Conservation (phyloP, 768 basidiomycete genomes). For the Stropharia rugosoannulata region DNA sequence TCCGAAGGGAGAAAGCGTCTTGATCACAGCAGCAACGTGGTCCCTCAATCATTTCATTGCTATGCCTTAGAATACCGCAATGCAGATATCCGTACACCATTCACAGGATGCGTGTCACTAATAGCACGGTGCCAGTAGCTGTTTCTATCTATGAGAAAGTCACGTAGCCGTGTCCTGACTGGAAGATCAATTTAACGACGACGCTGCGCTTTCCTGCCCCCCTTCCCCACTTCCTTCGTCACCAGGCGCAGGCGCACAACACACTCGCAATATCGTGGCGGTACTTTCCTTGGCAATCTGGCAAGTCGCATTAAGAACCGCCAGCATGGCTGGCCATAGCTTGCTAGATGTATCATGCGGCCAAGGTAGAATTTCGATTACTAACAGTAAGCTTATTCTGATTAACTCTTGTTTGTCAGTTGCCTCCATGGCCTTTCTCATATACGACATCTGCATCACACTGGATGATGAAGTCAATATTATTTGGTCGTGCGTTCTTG, state of each 20-base stretch:
- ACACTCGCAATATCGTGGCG: not conserved
- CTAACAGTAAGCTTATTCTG: not conserved
- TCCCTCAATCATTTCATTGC: not conserved
- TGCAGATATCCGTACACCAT: not conserved
- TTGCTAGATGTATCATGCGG: constrained; percentile 15
- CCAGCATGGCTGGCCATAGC: constrained; percentile 7
- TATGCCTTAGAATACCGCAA: not conserved
- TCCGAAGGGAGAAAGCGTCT: not conserved
- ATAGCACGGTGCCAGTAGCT: constrained; percentile 8
- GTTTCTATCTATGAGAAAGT: constrained; percentile 12
- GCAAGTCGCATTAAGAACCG: not conserved
- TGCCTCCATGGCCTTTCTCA: constrained; percentile 28
- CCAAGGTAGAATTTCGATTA: constrained; percentile 16
- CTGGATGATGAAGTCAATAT: constrained; percentile 32
- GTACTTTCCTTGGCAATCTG: constrained; percentile 4
- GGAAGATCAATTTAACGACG: constrained; percentile 4
- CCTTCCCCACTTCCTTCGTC: not conserved
- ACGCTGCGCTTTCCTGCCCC: constrained; percentile 7
- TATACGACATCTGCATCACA: constrained; percentile 33
- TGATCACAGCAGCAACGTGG: not conserved
- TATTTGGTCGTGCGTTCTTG: constrained; percentile 32
- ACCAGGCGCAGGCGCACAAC: not conserved
- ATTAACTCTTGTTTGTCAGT: constrained; percentile 15
- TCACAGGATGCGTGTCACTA: constrained; percentile 9
- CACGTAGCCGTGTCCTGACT: constrained; percentile 5